A percentile compares a stretch with the other conserved stretches of the same genome.
Conservation (phyloP, 2,329 filamentous ascomycete genomes). For the Penicillium hordei region DNA sequence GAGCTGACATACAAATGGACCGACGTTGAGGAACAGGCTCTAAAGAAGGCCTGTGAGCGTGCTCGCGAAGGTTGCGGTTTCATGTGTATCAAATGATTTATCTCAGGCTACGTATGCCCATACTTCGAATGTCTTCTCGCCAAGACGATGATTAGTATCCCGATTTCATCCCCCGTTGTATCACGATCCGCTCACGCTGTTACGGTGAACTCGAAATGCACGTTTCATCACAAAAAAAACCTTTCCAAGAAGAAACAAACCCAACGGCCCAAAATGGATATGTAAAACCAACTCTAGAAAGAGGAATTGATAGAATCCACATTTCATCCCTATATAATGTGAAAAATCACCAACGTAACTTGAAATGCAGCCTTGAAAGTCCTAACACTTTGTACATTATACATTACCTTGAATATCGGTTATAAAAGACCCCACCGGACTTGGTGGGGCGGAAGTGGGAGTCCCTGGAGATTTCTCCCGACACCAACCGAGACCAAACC, state of each 20-base stretch:
- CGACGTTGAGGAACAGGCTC: slow-evolving; percentile 60
- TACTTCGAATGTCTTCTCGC: too few species aligned
- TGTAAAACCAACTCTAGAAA: not conserved
- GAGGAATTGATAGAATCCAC: not conserved
- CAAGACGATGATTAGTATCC: too few species aligned
- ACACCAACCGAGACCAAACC: not conserved
- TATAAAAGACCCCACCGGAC: not conserved
- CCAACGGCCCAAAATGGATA: not conserved
- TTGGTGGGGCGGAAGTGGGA: slow-evolving; percentile 2
- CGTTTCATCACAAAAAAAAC: too few species aligned
- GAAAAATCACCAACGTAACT: not conserved
- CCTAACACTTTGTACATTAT: not conserved
- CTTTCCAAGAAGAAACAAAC: too few species aligned
- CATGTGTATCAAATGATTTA: slow-evolving; percentile 54
- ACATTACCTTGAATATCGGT: not conserved
- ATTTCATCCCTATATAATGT: not conserved
- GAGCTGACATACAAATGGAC: slow-evolving; percentile 64
- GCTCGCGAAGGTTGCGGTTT: slow-evolving; percentile 61
- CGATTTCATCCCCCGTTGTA: too few species aligned
- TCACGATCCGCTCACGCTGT: too few species aligned
- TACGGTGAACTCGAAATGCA: too few species aligned
- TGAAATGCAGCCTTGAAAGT: not conserved
- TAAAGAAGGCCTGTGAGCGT: slow-evolving; percentile 56
- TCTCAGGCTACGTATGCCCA: not conserved
- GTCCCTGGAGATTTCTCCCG: not conserved